Evolutionary conservation across 2,329 filamentous ascomycete genomes (phyloP).

Genomic region (Ophiostoma sp.): DNA sequence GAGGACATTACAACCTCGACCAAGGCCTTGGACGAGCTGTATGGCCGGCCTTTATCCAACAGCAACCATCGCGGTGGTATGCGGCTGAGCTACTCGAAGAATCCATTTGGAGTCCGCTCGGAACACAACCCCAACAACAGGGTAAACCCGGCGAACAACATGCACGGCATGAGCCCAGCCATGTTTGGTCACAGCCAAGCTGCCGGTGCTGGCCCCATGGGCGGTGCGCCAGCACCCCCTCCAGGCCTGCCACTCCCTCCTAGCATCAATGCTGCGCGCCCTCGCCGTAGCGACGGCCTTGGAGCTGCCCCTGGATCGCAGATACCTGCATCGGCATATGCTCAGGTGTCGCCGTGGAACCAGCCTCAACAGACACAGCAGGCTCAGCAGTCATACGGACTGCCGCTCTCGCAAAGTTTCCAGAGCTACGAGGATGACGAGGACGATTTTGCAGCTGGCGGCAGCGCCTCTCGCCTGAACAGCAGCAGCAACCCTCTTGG

Average conservation of each 20-base stretch:
- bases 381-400: background rate
- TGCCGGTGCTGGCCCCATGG: background rate
- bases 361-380: background rate
- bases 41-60: slow-evolving; percentile 81
- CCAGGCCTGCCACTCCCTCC: slow-evolving; percentile 74
- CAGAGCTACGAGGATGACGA: background rate
- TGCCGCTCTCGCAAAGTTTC: background rate
- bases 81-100: slow-evolving; percentile 93
- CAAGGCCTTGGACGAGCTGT: slow-evolving; percentile 82
- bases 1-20: slow-evolving; percentile 90
- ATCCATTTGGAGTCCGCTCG: slow-evolving; percentile 85
- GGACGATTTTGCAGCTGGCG: background rate
- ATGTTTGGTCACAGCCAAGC: slow-evolving; percentile 26
- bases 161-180: background rate
- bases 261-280: slow-evolving; percentile 45
- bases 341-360: background rate
- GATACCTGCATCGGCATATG: background rate
- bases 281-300: background rate
- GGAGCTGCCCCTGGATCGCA: background rate
- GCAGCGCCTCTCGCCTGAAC: background rate
- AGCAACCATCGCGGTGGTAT: slow-evolving; percentile 74
- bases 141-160: background rate
- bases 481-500: background rate
- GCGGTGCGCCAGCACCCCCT: slow-evolving; percentile 55
- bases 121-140: slow-evolving; percentile 53